Percentiles rank a stretch among this genome's conserved stretches.
phyloP scores from a whole-genome alignment of 2,329 filamentous ascomycete species.

The Spiromastix sp. region DNA sequence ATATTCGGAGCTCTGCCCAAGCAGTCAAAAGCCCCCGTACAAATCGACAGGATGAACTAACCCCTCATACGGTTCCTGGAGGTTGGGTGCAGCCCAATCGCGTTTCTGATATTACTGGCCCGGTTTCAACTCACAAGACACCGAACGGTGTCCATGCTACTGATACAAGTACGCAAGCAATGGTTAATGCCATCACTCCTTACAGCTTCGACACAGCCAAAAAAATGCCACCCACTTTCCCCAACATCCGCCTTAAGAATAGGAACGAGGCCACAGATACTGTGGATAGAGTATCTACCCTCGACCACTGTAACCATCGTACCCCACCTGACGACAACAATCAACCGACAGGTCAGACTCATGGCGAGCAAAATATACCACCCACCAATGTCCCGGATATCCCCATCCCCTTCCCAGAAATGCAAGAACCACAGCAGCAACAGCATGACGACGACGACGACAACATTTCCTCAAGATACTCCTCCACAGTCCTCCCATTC shows the following conservation, averaged over 20 bases:
- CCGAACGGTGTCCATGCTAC: neutral
- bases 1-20: neutral
- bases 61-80: neutral
- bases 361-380: neutral
- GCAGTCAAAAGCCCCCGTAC: neutral
- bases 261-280: neutral
- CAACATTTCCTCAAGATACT: no score
- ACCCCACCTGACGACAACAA: neutral
- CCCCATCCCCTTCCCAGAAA: neutral
- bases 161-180: slow-evolving; percentile 7
- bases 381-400: neutral
- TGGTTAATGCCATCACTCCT: slow-evolving; percentile 31
- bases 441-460: neutral
- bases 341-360: neutral
- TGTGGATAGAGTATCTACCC: neutral
- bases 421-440: neutral
- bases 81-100: neutral
- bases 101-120: neutral
- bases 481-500: slow-evolving; percentile 17
- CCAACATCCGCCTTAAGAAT: neutral
- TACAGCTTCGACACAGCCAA: slow-evolving; percentile 28
- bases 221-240: slow-evolving; percentile 8
- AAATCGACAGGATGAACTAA: neutral
- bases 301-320: neutral
- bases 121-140: neutral